Evolutionary conservation across 352 stramenopile species (phyloP).

Genomic region (Phytophthora litchii): DNA sequence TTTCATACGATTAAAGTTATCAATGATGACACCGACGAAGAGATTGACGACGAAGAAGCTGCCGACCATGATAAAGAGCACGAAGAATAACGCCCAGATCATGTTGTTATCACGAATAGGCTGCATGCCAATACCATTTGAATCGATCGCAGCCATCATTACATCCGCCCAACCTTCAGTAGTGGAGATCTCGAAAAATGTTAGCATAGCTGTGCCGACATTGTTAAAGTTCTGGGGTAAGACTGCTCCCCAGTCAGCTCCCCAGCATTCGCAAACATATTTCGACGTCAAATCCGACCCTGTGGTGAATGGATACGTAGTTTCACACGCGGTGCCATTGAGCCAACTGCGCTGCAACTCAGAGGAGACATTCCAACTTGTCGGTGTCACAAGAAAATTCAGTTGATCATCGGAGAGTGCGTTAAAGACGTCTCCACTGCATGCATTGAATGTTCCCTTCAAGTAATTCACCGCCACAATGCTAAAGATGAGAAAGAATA

Average conservation of each 20-base stretch:
- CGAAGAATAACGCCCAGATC: conserved; percentile 87
- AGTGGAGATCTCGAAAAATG: conserved; percentile 94
- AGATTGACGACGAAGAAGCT: conserved; percentile 95
- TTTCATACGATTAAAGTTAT: conserved; percentile 95
- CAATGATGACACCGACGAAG: conserved; percentile 94
- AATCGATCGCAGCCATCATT: conserved; percentile 92
- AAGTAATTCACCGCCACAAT: conserved; percentile 95
- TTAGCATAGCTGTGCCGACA: conserved; percentile 74
- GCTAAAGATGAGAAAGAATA: conserved; percentile 96
- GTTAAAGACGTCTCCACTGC: conserved; percentile 67
- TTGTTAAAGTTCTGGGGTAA: conserved; percentile 90
- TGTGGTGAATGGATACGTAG: conserved; percentile 1
- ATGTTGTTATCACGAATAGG: conserved; percentile 86
- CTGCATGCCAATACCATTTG: conserved; percentile 91
- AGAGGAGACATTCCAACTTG: conserved; percentile 41
- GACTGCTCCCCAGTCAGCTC: conserved; percentile 49
- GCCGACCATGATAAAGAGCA: conserved; percentile 92
- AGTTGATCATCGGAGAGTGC: conserved; percentile 43
- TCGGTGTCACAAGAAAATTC: conserved; percentile 52
- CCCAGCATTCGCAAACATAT: conserved; percentile 76
- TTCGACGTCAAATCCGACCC: conserved; percentile 53
- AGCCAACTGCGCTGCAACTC: conserved; percentile 58
- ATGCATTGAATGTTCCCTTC: conserved; percentile 90
- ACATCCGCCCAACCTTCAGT: conserved; percentile 93
- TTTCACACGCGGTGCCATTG: conserved; percentile 37